phyloP scores from a whole-genome alignment of 768 basidiomycete species.

The Pulveroboletus sp. region DNA sequence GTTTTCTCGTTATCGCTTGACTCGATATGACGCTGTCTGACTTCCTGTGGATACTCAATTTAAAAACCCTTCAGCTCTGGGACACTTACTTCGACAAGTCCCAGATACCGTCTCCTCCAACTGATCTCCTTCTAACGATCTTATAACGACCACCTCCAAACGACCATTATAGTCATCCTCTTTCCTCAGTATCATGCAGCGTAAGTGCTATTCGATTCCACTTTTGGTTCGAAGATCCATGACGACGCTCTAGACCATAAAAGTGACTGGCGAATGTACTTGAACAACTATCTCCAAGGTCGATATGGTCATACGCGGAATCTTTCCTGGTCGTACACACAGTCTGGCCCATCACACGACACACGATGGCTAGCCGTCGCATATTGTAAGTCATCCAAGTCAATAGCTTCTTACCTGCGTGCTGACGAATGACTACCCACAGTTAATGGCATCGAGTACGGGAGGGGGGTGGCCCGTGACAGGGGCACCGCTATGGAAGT shows the following conservation, averaged over 20 bases:
- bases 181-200: conserved; percentile 11
- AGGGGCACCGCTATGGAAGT: conserved; percentile 30
- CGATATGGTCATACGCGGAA: conserved; percentile 29
- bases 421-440: neutral
- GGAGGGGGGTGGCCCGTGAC: conserved; percentile 23
- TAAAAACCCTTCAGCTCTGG: conserved; percentile 17
- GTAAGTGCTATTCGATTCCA: conserved; percentile 8
- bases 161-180: neutral
- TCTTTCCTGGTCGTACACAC: conserved; percentile 22
- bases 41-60: conserved; percentile 24
- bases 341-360: conserved; percentile 22
- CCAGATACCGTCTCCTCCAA: conserved; percentile 3
- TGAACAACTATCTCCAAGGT: conserved; percentile 31
- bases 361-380: conserved; percentile 24
- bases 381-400: conserved; percentile 19
- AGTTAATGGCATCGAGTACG: conserved; percentile 29
- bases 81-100: conserved; percentile 5
- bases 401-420: neutral
- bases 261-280: conserved; percentile 27
- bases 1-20: conserved; percentile 22
- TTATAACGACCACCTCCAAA: conserved; percentile 2
- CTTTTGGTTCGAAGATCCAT: neutral
- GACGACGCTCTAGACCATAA: conserved; percentile 13
- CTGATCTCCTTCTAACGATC: too few species aligned
- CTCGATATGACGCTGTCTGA: conserved; percentile 19